These are phyloP conservation scores for Puccinia hordei DNA, from an alignment of 1,284 basidiomycete genomes.

Conservation along the genomic window DNA sequence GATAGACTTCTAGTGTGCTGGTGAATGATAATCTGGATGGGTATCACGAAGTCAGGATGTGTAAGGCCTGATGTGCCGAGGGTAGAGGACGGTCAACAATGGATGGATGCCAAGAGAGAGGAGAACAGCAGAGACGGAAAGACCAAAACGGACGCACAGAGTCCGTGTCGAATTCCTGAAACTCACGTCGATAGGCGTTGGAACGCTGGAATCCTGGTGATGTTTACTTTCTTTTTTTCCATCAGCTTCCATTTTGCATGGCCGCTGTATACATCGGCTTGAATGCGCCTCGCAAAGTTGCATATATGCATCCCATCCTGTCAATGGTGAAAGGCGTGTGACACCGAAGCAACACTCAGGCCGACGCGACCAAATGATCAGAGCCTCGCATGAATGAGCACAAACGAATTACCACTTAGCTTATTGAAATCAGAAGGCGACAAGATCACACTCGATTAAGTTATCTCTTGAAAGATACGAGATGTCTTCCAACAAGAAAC, in stretches of 20 bases:
- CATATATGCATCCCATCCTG: background rate
- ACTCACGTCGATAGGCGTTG: constrained; percentile 4
- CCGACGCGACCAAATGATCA: too few relatives aligned
- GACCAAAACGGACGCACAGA: background rate
- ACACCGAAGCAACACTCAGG: too few relatives aligned
- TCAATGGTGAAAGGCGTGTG: too few relatives aligned
- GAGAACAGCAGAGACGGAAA: background rate
- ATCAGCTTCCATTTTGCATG: constrained; percentile 8
- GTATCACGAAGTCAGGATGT: background rate
- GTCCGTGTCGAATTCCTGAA: background rate
- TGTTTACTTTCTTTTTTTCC: background rate
- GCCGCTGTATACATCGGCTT: background rate
- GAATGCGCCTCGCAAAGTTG: background rate
- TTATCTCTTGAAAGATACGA: background rate
- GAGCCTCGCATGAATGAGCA: too few relatives aligned
- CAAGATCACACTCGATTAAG: too few relatives aligned
- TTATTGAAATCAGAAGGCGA: too few relatives aligned
- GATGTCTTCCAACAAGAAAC: constrained; percentile 37
- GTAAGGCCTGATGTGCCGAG: background rate
- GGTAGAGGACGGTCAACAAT: background rate
- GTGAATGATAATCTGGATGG: background rate
- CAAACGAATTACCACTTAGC: too few relatives aligned
- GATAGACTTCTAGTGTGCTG: background rate
- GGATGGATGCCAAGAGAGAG: background rate
- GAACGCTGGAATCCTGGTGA: background rate